Percentiles rank a stretch among this genome's conserved stretches.
phyloP scores from a whole-genome alignment of 306 rosid genomes.

The Cucumis hystrix region DNA sequence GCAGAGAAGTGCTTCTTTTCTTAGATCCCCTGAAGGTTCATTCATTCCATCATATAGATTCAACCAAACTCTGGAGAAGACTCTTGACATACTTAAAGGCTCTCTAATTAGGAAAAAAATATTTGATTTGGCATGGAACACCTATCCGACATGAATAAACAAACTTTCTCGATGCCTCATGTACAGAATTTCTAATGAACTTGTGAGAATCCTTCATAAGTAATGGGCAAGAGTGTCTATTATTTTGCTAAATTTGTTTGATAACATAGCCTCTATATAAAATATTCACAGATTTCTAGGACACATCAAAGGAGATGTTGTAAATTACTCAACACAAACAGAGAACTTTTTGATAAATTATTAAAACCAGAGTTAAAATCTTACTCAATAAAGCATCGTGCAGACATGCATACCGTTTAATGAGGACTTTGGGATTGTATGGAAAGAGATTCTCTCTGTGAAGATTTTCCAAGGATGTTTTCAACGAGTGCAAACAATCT shows the following conservation, averaged over 20 bases:
- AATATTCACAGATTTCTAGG: neutral
- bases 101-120: neutral
- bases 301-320: neutral
- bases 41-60: neutral
- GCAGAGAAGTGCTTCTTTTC: neutral
- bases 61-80: neutral
- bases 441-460: slow-evolving; percentile 57
- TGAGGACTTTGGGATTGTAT: slow-evolving; percentile 5
- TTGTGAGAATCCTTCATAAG: neutral
- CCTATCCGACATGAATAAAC: neutral
- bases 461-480: slow-evolving; percentile 61
- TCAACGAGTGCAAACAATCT: slow-evolving; percentile 55
- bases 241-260: neutral
- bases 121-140: neutral
- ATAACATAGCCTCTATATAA: neutral
- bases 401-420: slow-evolving; percentile 1
- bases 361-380: neutral
- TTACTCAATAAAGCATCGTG: neutral
- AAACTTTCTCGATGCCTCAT: neutral
- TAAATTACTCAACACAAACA: neutral
- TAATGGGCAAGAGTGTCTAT: neutral
- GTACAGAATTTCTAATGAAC: neutral
- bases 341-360: neutral
- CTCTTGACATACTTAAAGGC: neutral
- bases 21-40: neutral